phyloP scores from a whole-genome alignment of 139 green algal genomes.

The Deuterostichococcus epilithicus region DNA sequence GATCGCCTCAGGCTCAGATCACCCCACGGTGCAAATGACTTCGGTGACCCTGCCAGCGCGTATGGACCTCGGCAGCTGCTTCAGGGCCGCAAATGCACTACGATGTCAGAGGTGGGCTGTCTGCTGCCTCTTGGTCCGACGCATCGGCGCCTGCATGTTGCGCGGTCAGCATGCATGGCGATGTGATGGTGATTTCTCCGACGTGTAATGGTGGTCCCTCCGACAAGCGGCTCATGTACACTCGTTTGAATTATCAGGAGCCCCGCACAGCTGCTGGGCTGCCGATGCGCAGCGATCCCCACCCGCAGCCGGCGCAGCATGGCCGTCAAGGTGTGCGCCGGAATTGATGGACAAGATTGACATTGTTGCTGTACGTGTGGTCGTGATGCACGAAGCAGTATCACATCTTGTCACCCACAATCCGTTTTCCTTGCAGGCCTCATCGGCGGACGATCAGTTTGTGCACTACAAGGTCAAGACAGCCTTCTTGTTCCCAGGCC shows the following conservation, averaged over 20 bases:
- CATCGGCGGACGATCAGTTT: conserved; percentile 69
- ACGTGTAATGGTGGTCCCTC: too few species aligned
- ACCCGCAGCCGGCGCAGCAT: not conserved
- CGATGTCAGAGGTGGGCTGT: not conserved
- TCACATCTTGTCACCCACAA: too few species aligned
- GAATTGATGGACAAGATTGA: not conserved
- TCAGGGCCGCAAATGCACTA: not conserved
- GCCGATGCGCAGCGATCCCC: too few species aligned
- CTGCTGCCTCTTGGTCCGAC: too few species aligned
- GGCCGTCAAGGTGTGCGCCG: not conserved
- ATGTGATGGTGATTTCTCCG: too few species aligned
- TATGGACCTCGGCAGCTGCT: not conserved
- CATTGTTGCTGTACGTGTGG: not conserved
- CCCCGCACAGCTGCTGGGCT: too few species aligned
- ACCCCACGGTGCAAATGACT: not conserved
- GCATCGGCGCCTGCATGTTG: too few species aligned
- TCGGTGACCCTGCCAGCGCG: not conserved
- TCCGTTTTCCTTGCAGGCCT: not conserved
- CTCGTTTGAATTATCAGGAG: too few species aligned
- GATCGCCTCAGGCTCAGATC: too few species aligned
- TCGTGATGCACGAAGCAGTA: too few species aligned
- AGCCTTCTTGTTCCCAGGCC: conserved; percentile 95
- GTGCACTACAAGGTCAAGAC: conserved; percentile 77
- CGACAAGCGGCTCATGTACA: too few species aligned
- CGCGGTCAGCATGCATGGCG: too few species aligned